These are phyloP conservation scores for Rosa multiflora DNA, from an alignment of 306 rosid species.

Conservation along the genomic window DNA sequence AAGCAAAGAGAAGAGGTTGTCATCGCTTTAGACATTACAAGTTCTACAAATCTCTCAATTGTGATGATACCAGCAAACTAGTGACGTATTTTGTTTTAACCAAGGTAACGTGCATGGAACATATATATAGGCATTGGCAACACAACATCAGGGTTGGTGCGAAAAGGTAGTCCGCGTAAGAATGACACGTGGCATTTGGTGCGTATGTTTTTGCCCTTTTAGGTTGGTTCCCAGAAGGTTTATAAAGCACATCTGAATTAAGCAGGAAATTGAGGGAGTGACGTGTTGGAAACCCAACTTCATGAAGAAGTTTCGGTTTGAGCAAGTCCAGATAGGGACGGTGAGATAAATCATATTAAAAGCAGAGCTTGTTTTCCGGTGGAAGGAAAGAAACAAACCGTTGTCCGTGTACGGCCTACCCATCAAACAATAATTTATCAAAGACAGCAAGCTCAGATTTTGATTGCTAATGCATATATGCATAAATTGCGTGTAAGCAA, in stretches of 20 bases:
- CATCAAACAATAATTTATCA: neutral
- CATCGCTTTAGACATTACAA: slow-evolving; percentile 16
- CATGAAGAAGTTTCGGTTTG: neutral
- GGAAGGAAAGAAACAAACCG: neutral
- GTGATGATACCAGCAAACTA: neutral
- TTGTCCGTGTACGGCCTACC: neutral
- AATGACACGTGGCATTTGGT: slow-evolving; percentile 5
- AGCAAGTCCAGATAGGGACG: neutral
- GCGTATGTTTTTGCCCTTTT: neutral
- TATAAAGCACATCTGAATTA: neutral
- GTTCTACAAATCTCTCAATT: neutral
- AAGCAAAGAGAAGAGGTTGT: slow-evolving; percentile 29
- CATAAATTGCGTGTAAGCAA: neutral
- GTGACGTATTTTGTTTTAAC: neutral
- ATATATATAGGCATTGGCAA: neutral
- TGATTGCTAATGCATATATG: neutral
- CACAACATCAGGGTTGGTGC: neutral
- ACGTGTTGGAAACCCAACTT: neutral
- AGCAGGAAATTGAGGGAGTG: neutral
- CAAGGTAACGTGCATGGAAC: neutral
- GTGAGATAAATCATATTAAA: neutral
- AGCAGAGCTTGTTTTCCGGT: neutral
- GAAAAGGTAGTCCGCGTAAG: neutral
- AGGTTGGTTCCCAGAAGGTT: neutral
- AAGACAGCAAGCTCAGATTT: neutral